phyloP scores from a whole-genome alignment of 331 rosid species.

The Malus hybrid region DNA sequence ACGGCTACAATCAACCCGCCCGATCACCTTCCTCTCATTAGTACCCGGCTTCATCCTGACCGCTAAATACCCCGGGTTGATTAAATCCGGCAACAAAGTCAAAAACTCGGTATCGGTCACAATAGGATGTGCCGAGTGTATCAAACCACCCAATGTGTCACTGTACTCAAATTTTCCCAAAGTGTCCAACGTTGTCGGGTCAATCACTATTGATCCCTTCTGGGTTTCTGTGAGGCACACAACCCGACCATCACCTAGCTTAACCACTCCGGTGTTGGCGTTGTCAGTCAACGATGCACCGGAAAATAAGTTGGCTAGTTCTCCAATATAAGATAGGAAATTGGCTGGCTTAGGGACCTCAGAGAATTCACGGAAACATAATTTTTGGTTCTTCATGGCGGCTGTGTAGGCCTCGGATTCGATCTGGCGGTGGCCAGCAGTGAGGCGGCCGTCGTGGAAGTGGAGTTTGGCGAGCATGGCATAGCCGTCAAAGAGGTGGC shows the following conservation, averaged over 20 bases:
- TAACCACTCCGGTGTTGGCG: slow-evolving; percentile 80
- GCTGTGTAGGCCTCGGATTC: slow-evolving; percentile 81
- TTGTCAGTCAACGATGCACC: slow-evolving; percentile 83
- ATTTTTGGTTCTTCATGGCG: slow-evolving; percentile 53
- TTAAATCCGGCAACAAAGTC: slow-evolving; percentile 68
- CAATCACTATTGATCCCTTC: slow-evolving; percentile 75
- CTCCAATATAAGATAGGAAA: slow-evolving; percentile 62
- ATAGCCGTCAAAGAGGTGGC: slow-evolving; percentile 93
- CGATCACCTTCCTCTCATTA: slow-evolving; percentile 66
- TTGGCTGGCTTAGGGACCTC: slow-evolving; percentile 69
- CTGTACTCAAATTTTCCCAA: slow-evolving; percentile 60
- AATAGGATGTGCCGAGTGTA: slow-evolving; percentile 90
- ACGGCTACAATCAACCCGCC: slow-evolving; percentile 59
- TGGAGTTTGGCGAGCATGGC: slow-evolving; percentile 75
- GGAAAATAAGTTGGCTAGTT: slow-evolving; percentile 60
- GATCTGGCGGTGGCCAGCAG: slow-evolving; percentile 71
- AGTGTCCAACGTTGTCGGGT: slow-evolving; percentile 65
- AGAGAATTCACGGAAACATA: slow-evolving; percentile 87
- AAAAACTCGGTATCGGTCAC: slow-evolving; percentile 71
- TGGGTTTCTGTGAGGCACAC: slow-evolving; percentile 91
- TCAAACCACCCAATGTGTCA: slow-evolving; percentile 69
- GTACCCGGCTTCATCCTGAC: slow-evolving; percentile 70
- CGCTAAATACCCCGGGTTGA: slow-evolving; percentile 68
- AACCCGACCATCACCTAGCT: slow-evolving; percentile 78
- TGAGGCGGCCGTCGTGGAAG: slow-evolving; percentile 44